phyloP scores from a whole-genome alignment of 225 moss, liverwort and hornwort genomes.

The Bryum argenteum region DNA sequence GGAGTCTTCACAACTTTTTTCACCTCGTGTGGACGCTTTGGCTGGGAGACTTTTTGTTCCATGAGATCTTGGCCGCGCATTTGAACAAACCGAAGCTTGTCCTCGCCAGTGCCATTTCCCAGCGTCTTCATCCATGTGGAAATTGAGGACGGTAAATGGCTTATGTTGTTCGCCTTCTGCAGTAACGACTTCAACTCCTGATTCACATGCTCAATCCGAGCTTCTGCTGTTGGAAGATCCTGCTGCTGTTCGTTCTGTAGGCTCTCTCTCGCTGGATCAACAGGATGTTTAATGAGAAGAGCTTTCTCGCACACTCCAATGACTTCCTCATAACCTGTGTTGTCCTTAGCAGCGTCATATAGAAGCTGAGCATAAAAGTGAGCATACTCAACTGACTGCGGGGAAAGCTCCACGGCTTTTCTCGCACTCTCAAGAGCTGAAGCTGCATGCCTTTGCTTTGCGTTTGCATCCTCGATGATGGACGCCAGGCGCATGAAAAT shows the following conservation, averaged over 20 bases:
- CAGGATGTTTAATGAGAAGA: constrained; percentile 38
- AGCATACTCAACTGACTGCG: constrained; percentile 47
- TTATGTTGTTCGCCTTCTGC: constrained; percentile 52
- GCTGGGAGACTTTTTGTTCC: constrained; percentile 49
- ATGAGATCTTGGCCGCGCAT: constrained; percentile 50
- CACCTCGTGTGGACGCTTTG: constrained; percentile 48
- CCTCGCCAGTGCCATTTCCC: constrained; percentile 44
- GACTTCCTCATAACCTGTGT: constrained; percentile 48
- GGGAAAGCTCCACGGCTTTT: constrained; percentile 36
- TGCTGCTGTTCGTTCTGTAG: constrained; percentile 47
- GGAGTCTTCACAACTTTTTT: constrained; percentile 50
- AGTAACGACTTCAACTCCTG: constrained; percentile 46
- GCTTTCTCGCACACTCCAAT: constrained; percentile 51
- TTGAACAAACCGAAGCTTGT: constrained; percentile 51
- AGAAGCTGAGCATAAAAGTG: constrained; percentile 52
- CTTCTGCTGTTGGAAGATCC: constrained; percentile 44
- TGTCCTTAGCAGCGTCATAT: constrained; percentile 50
- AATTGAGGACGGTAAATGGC: constrained; percentile 26
- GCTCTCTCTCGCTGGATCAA: constrained; percentile 54
- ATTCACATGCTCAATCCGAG: constrained; percentile 41
- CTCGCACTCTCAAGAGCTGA: constrained; percentile 49
- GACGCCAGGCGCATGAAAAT: constrained; percentile 54
- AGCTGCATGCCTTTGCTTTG: constrained; percentile 39
- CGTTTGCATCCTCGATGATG: constrained; percentile 41
- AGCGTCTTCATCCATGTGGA: constrained; percentile 56